Conservation (phyloP, 2,329 filamentous ascomycete species). For the Fonsecaea monophora region DNA sequence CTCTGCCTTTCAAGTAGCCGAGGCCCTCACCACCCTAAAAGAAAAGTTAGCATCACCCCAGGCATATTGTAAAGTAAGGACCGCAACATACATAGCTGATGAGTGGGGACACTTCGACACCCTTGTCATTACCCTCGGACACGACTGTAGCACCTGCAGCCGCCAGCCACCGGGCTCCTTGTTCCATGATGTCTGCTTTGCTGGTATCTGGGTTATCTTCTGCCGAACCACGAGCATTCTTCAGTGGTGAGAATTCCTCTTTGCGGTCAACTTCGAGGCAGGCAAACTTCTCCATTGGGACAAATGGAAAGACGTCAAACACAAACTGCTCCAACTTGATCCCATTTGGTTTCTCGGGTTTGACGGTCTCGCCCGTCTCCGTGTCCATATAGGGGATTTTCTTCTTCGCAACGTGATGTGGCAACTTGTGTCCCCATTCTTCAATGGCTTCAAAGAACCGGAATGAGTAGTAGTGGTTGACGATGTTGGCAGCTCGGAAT, state of each 20-base stretch:
- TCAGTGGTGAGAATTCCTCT: conserved; percentile 97
- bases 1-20: conserved; percentile 64
- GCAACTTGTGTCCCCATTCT: conserved; percentile 81
- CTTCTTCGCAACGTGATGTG: conserved; percentile 96
- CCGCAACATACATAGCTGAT: conserved; percentile 85
- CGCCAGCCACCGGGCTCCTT: conserved; percentile 85
- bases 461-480: conserved; percentile 99
- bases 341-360: conserved; percentile 93
- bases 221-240: conserved; percentile 84
- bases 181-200: conserved; percentile 84
- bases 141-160: conserved; percentile 77
- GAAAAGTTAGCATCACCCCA: conserved; percentile 23
- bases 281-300: conserved; percentile 86
- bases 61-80: background rate
- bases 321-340: conserved; percentile 99
- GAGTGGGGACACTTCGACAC: conserved; percentile 89
- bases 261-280: conserved; percentile 95
- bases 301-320: conserved; percentile 95
- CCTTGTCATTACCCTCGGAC: conserved; percentile 66
- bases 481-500: conserved; percentile 98
- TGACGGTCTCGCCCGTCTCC: conserved; percentile 77
- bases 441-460: conserved; percentile 90
- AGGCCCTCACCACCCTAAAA: conserved; percentile 66
- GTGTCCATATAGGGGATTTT: conserved; percentile 91
- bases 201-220: conserved; percentile 96